Conservation (phyloP, 345 rosid genomes). For the Dovyalis caffra region DNA sequence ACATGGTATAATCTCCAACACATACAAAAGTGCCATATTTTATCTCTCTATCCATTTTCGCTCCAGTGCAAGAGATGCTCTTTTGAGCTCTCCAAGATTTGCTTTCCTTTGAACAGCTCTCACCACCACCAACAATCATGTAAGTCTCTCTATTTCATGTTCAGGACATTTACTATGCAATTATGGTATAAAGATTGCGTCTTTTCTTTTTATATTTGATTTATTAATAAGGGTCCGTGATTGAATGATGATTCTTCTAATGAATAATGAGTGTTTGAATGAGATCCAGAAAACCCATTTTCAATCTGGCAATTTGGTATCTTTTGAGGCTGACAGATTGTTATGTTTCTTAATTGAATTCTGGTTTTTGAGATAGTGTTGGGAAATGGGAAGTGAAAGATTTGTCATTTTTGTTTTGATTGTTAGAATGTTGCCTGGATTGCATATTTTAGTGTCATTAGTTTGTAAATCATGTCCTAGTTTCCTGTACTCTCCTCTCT, state of each 20-base stretch:
- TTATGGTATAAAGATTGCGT: constrained; percentile 2
- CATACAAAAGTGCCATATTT: constrained; percentile 14
- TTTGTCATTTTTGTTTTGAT: not conserved
- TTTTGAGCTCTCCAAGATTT: constrained; percentile 33
- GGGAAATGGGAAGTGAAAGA: not conserved
- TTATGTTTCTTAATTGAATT: not conserved
- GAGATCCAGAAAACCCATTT: constrained; percentile 11
- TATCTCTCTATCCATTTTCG: constrained; percentile 1
- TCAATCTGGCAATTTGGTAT: not conserved
- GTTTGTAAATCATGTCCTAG: not conserved
- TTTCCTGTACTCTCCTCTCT: not conserved
- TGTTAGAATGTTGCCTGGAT: not conserved
- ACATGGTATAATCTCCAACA: not conserved
- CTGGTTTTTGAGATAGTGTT: constrained; percentile 1
- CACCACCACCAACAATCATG: constrained; percentile 10
- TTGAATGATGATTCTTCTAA: not conserved
- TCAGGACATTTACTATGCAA: not conserved
- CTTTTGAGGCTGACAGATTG: not conserved
- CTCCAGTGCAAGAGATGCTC: constrained; percentile 13
- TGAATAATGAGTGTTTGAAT: not conserved
- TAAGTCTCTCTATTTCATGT: constrained; percentile 14
- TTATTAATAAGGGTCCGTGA: not conserved
- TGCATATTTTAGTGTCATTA: not conserved
- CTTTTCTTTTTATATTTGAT: not conserved
- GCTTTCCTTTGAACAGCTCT: constrained; percentile 17